These are phyloP conservation scores for Mycena chlorophos DNA, from an alignment of 768 basidiomycete species.

Conservation along the genomic window DNA sequence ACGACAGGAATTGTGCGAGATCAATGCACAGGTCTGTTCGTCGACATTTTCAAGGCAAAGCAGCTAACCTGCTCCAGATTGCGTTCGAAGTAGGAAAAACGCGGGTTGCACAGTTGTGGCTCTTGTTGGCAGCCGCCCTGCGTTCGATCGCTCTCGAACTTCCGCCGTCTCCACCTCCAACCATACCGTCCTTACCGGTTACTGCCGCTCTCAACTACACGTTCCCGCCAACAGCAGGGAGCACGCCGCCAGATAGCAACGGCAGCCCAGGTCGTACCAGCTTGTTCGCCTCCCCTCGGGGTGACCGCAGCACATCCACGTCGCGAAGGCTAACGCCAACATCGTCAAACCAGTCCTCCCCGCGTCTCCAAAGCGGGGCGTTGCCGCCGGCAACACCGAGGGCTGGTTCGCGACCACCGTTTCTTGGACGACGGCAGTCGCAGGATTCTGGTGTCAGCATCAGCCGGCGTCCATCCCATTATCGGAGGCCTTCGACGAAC, in stretches of 20 bases:
- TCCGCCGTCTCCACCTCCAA: conserved; percentile 25
- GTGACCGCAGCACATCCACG: conserved; percentile 34
- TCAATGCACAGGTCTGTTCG: conserved; percentile 56
- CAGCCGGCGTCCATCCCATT: conserved; percentile 38
- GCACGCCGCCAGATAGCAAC: conserved; percentile 22
- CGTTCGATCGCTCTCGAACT: conserved; percentile 46
- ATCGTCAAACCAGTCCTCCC: conserved; percentile 61
- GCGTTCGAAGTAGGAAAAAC: conserved; percentile 60
- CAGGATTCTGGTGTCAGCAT: conserved; percentile 30
- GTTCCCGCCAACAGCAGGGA: conserved; percentile 25
- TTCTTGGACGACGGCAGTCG: conserved; percentile 41
- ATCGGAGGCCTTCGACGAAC: conserved; percentile 48
- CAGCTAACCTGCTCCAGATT: conserved; percentile 35
- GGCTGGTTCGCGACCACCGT: conserved; percentile 29
- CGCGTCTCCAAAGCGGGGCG: conserved; percentile 41
- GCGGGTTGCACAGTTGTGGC: conserved; percentile 66
- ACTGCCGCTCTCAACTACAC: conserved; percentile 32
- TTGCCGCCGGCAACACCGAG: conserved; percentile 51
- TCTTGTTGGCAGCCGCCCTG: conserved; percentile 59
- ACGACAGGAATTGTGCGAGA: conserved; percentile 48
- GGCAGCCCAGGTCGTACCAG: conserved; percentile 28
- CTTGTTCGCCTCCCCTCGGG: conserved; percentile 20
- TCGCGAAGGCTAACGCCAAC: conserved; percentile 55
- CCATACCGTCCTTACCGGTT: conserved; percentile 43
- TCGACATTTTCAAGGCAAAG: background rate